These are phyloP conservation scores for Artemisia princeps DNA, from an alignment of 140 eudicot genomes.

Conservation along the genomic window DNA sequence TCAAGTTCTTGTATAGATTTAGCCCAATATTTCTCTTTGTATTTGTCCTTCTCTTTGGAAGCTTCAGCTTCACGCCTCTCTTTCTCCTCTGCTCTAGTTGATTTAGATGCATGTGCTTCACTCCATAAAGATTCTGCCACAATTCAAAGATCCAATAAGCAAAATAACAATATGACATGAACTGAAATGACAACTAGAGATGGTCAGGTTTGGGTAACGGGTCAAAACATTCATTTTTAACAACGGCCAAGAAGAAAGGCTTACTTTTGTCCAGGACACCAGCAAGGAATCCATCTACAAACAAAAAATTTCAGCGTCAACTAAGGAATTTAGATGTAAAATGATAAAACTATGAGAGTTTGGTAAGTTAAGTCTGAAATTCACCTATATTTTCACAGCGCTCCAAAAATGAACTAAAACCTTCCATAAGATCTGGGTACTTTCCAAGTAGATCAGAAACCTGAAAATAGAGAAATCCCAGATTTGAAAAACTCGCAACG, in stretches of 20 bases:
- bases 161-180: neutral
- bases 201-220: neutral
- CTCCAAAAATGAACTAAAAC: constrained; percentile 78
- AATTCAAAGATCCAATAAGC: constrained; percentile 11
- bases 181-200: neutral
- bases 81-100: constrained; percentile 61
- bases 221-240: too few species aligned
- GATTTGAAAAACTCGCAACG: neutral
- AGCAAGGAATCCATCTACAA: constrained; percentile 94
- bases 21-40: constrained; percentile 77
- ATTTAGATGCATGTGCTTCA: constrained; percentile 48
- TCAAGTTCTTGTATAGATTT: constrained; percentile 96
- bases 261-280: constrained; percentile 95
- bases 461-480: constrained; percentile 34
- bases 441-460: constrained; percentile 89
- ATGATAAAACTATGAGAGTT: neutral
- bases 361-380: constrained; percentile 9
- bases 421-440: constrained; percentile 95
- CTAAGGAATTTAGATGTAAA: neutral
- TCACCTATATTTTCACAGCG: constrained; percentile 81
- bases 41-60: constrained; percentile 67
- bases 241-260: neutral
- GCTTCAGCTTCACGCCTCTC: constrained; percentile 59
- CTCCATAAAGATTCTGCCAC: constrained; percentile 69
- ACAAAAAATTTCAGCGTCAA: constrained; percentile 12